Conservation (phyloP, 768 basidiomycete species). For the Candolleomyces efflorescens region DNA sequence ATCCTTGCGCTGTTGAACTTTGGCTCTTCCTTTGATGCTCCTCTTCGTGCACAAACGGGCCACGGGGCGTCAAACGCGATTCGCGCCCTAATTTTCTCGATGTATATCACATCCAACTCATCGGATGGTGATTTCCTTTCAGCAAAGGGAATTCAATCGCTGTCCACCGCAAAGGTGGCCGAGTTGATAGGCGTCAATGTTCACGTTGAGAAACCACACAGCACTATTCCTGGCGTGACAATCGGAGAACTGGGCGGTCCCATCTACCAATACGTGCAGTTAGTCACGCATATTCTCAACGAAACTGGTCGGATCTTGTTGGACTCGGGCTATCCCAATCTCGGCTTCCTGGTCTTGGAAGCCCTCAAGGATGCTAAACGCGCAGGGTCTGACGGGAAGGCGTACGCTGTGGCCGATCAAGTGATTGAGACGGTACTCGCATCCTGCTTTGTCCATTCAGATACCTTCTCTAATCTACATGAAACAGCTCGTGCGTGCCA, state of each 20-base stretch:
- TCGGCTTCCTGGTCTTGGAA: conserved; percentile 74
- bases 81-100: conserved; percentile 64
- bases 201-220: conserved; percentile 69
- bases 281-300: conserved; percentile 58
- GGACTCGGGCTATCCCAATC: conserved; percentile 55
- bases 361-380: conserved; percentile 52
- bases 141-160: conserved; percentile 57
- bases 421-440: conserved; percentile 55
- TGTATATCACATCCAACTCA: conserved; percentile 63
- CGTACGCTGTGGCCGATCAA: conserved; percentile 37
- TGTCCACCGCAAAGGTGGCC: conserved; percentile 56
- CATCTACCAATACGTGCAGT: conserved; percentile 65
- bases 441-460: neutral
- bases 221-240: conserved; percentile 59
- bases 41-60: conserved; percentile 66
- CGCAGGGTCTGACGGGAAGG: neutral
- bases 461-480: conserved; percentile 9
- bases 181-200: conserved; percentile 68
- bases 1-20: conserved; percentile 80
- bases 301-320: conserved; percentile 70
- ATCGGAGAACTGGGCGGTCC: conserved; percentile 77
- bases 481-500: conserved; percentile 63
- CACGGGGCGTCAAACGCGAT: conserved; percentile 86
- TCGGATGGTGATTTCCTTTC: conserved; percentile 59
- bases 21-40: conserved; percentile 73